Base-by-base conservation (phyloP, 371 early-diverging fungal species). In the Mucor saturninus region DNA sequence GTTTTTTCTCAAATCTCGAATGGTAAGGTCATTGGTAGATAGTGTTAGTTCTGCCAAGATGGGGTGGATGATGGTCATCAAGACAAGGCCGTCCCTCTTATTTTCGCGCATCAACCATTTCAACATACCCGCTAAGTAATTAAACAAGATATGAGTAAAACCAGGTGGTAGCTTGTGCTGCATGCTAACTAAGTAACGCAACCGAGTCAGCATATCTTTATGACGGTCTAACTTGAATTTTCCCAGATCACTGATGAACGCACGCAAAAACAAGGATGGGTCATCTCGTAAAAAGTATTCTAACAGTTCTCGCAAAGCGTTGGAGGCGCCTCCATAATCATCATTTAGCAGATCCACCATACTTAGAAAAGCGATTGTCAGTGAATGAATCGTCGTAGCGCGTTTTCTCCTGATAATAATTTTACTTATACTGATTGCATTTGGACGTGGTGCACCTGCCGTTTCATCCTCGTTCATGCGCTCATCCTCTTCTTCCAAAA, bases 111-210 rank as follows among this genome's bases (percentile, higher is more conserved):
- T 72, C 38, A 79, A 71, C 85, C 87, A 88, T 59, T 86, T 88
- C 6, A 87, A 67, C 64, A 84, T 80, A 7, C 89, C 89, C 2
- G 86, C 78, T n/a, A 89, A 69, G 58, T 87, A 85, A 45, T 89
- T 89, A 70, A 87, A 86, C 45, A 87, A 38, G 4, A 79, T 71
- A 57, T 83, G 79, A 0, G 84, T 72, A 57, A 89, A 85, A 0
- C 73, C 84, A 5, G 87, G 86, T 1, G 89, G 87, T 6, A 86
- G 56, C 28, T 83, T 83, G 28, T 79, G 72, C 35, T 81, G 83
- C 57, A 81, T 73, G 28, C 79, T 76, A 21, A 86, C 66, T n/a
- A 86, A 72, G 49, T 74, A 65, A 0, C 79, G 71, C 2, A 89
- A 29, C 11, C 83, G 77, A 1, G 78, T 80, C 37, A 87, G 52